Percentiles rank a stretch among this genome's conserved stretches.
These are phyloP conservation scores for Neonectria punicea DNA, from an alignment of 2,329 filamentous ascomycete genomes.

Conservation along the genomic window DNA sequence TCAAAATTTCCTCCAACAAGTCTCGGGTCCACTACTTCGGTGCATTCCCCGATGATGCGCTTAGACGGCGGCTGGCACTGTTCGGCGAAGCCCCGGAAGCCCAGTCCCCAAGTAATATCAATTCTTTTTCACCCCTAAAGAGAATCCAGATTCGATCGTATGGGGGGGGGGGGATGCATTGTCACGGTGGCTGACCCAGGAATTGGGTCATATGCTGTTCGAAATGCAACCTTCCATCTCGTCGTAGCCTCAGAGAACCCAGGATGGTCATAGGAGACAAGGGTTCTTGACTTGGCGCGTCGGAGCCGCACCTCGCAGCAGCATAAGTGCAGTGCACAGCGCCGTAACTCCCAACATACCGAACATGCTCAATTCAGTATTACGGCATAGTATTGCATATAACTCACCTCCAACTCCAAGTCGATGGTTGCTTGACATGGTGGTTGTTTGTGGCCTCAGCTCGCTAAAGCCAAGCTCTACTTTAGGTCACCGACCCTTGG, in stretches of 20 bases:
- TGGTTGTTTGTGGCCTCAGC: conserved; percentile 13
- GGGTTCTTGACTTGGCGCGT: conserved; percentile 23
- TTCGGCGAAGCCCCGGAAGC: neutral
- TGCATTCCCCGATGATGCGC: neutral
- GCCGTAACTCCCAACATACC: neutral
- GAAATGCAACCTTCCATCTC: neutral
- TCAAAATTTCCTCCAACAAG: neutral
- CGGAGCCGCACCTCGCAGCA: conserved; percentile 34
- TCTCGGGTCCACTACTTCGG: neutral
- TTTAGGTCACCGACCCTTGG: conserved; percentile 17
- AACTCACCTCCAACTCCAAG: neutral
- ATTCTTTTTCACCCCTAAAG: neutral
- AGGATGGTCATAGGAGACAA: conserved; percentile 11
- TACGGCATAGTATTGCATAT: neutral
- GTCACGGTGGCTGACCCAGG: neutral
- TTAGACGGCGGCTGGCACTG: neutral
- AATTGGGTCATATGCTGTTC: neutral
- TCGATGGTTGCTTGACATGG: conserved; percentile 5
- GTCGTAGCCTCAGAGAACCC: conserved; percentile 14
- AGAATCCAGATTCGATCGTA: neutral
- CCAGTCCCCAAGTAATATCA: neutral
- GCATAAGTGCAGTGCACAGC: neutral
- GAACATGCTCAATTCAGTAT: neutral
- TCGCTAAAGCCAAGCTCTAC: conserved; percentile 19
- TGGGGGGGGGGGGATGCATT: neutral